Percentiles rank a stretch among this genome's conserved stretches.
Conservation (phyloP, 2,329 filamentous ascomycete species). For the Colletotrichum shisoi region DNA sequence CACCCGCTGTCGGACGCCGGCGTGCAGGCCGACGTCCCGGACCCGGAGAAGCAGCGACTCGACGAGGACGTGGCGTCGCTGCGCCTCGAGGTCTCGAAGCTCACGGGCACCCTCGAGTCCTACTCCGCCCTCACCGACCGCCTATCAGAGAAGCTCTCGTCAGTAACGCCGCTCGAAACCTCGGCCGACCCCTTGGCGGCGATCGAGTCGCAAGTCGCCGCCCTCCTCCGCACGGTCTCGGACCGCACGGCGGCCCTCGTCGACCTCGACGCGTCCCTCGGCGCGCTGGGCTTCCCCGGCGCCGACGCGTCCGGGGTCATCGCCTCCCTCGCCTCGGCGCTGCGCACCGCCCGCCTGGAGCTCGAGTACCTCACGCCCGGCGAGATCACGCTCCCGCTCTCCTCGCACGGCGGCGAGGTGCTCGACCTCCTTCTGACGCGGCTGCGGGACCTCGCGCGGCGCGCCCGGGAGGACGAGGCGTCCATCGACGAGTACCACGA, state of each 20-base stretch:
- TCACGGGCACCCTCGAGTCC: slow-evolving; percentile 57
- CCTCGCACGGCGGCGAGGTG: slow-evolving; percentile 62
- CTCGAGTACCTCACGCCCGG: slow-evolving; percentile 69
- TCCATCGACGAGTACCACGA: slow-evolving; percentile 67
- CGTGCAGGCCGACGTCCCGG: slow-evolving; percentile 54
- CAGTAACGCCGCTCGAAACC: slow-evolving; percentile 42
- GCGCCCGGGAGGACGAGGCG: slow-evolving; percentile 59
- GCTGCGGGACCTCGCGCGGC: slow-evolving; percentile 59
- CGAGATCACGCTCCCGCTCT: slow-evolving; percentile 62
- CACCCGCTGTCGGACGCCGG: slow-evolving; percentile 48
- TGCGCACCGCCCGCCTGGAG: slow-evolving; percentile 66
- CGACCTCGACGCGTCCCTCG: slow-evolving; percentile 56
- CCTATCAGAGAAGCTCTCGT: slow-evolving; percentile 50
- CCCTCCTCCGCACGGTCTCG: slow-evolving; percentile 56
- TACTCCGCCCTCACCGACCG: slow-evolving; percentile 55
- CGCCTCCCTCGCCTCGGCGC: slow-evolving; percentile 55
- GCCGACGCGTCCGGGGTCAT: slow-evolving; percentile 59
- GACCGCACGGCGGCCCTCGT: slow-evolving; percentile 59
- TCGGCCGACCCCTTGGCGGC: slow-evolving; percentile 35
- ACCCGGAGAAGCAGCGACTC: slow-evolving; percentile 53
- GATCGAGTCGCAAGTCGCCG: slow-evolving; percentile 55
- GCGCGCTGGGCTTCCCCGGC: slow-evolving; percentile 60
- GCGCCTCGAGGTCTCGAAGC: slow-evolving; percentile 57
- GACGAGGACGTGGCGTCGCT: slow-evolving; percentile 60
- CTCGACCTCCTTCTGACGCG: slow-evolving; percentile 62